Percentiles rank a stretch among this genome's conserved stretches.
Conservation (phyloP, 306 rosid genomes). For the Cicer pinnatifidum region DNA sequence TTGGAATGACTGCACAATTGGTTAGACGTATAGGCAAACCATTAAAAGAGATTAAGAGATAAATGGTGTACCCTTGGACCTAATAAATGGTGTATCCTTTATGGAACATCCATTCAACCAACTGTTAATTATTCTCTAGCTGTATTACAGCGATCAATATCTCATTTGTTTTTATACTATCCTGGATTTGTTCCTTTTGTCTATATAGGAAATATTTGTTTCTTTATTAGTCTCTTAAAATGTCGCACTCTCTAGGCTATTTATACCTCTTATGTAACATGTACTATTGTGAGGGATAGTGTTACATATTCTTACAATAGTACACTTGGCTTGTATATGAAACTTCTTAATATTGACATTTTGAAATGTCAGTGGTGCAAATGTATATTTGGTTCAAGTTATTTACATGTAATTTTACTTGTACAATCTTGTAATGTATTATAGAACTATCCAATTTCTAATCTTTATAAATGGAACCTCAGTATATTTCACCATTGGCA, state of each 20-base stretch:
- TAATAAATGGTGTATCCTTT: neutral
- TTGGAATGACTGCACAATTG: neutral
- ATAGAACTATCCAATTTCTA: constrained; percentile 11
- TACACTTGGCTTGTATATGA: constrained; percentile 3
- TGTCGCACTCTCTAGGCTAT: neutral
- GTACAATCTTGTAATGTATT: neutral
- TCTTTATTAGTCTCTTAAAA: neutral
- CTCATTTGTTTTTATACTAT: too few relatives aligned
- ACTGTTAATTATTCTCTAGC: neutral
- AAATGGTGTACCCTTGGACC: neutral
- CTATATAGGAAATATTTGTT: too few relatives aligned
- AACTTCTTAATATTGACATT: constrained; percentile 23
- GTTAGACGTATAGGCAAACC: neutral
- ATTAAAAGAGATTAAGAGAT: neutral
- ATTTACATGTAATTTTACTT: constrained; percentile 10
- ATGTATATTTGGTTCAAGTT: constrained; percentile 1
- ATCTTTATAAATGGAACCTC: constrained; percentile 19
- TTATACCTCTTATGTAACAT: neutral
- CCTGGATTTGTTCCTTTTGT: too few relatives aligned
- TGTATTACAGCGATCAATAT: too few relatives aligned
- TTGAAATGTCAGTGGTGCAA: neutral
- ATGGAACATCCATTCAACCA: neutral
- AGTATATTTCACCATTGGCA: neutral
- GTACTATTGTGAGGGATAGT: neutral
- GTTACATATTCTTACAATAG: constrained; percentile 13